A percentile compares a stretch with the other conserved stretches of the same genome.
These are phyloP conservation scores for Cichorium intybus DNA, from an alignment of 140 eudicot genomes.

Conservation along the genomic window DNA sequence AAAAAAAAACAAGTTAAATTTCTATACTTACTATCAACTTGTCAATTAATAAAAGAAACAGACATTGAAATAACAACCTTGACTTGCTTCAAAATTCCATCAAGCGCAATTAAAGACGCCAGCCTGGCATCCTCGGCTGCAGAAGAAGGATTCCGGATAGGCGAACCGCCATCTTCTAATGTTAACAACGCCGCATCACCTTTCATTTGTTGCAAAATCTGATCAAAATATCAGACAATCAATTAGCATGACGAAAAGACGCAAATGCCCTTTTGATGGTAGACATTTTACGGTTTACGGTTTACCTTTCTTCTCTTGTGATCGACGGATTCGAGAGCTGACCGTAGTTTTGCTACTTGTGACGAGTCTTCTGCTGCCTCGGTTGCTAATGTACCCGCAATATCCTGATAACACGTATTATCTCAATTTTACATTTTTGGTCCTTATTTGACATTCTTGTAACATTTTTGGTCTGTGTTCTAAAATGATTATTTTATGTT, in stretches of 20 bases:
- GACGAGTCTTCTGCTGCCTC: conserved; percentile 85
- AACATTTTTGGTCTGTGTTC: too few species aligned
- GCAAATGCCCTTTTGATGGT: too few species aligned
- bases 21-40: neutral
- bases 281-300: too few species aligned
- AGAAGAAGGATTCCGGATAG: conserved; percentile 93
- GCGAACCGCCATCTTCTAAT: conserved; percentile 79
- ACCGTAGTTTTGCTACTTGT: conserved; percentile 87
- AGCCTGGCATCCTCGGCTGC: conserved; percentile 98
- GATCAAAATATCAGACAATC: conserved; percentile 10
- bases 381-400: conserved; percentile 91
- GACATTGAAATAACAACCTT: conserved; percentile 47
- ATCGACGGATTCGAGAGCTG: conserved; percentile 95
- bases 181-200: conserved; percentile 62
- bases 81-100: conserved; percentile 84
- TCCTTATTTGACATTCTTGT: neutral
- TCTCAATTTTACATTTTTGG: neutral
- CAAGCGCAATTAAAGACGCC: conserved; percentile 91
- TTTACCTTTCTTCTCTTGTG: conserved; percentile 98
- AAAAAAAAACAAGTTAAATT: neutral
- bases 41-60: neutral
- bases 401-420: conserved; percentile 57
- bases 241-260: neutral
- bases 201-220: conserved; percentile 97
- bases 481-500: too few species aligned